Base-by-base conservation (phyloP, 345 rosid species). In the Schrenkiella parvula region DNA sequence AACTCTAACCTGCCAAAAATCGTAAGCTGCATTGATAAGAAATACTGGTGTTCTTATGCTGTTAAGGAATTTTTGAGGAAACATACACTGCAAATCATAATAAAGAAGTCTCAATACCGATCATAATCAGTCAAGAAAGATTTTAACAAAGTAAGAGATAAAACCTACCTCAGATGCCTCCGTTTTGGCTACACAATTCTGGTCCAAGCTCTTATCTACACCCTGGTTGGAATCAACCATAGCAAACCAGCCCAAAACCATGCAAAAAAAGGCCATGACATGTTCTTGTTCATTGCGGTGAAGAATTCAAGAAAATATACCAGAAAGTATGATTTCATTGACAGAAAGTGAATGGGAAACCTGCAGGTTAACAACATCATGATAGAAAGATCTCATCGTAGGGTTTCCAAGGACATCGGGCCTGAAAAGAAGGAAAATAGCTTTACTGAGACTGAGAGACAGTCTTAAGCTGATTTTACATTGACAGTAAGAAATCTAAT, bases 1-100 rank as follows among this genome's bases (percentile, higher is more conserved):
- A 41, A 60, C 60, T 32, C 58, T 75, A 76, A 93, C 98, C 92
- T 93, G 98, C 98, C 98, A 93, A 80, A 68, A 88, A 72, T 93
- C 98, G 71, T 91, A 91, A 62, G 96, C 91, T 53, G 97, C 83
- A 29, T 93, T 85, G 82, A 91, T 84, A 48, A 93, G 64, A 80
- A 93, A 91, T 21, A 91, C 50, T 0, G 96, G 91, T n/a, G 90
- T 93, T 74, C 22, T 82, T 50, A 82, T 77, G 62, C 79, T 79
- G 78, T 83, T 82, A n/a, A 86, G 42, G 61, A 91, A 78, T 50
- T 89, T 84, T 44, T 60, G 82, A 64, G 96, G 92, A 76, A 92
- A 86, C 72, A 92, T 51, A 79, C 98, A 86, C 96, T 86, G 84
- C 41, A 71, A 72, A 56, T 15, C 38, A 29, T 29, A 29, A 15